Conservation (phyloP, 305 asterid species). For the Plantago lanceolata region DNA sequence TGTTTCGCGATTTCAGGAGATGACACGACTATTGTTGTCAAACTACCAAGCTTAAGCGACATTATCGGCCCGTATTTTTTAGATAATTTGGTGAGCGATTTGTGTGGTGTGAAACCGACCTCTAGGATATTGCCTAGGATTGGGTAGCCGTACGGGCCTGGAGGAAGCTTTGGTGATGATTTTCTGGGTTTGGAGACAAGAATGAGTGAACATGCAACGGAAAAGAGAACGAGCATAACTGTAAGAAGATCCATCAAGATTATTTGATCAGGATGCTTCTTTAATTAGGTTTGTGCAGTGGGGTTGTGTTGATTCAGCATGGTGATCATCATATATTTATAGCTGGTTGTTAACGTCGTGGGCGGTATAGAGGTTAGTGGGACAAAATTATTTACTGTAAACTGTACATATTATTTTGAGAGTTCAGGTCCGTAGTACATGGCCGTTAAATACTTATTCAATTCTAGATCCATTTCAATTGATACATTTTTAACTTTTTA, state of each 20-base stretch:
- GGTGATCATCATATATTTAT: neutral
- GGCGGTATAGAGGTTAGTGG: too few species aligned
- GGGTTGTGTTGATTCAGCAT: neutral
- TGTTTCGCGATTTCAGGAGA: constrained; percentile 15
- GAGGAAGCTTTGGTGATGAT: constrained; percentile 17
- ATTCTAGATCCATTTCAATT: too few species aligned
- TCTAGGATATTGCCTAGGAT: constrained; percentile 20
- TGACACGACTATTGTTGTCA: constrained; percentile 13
- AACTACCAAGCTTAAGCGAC: constrained; percentile 15
- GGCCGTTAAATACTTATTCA: too few species aligned
- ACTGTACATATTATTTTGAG: too few species aligned
- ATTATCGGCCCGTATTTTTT: constrained; percentile 21
- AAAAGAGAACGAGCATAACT: neutral
- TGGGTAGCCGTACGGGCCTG: constrained; percentile 27
- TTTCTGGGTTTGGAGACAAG: neutral
- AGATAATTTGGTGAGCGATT: constrained; percentile 17
- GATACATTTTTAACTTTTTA: too few species aligned
- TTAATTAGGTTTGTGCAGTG: neutral
- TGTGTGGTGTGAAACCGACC: constrained; percentile 24
- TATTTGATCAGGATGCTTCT: neutral
- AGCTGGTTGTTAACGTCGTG: too few species aligned
- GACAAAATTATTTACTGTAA: too few species aligned
- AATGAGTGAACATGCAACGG: neutral
- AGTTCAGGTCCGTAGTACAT: too few species aligned
- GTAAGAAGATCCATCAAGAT: neutral